Base-by-base conservation (phyloP, 495 filamentous ascomycete genomes). In the Cenococcum geophilum region DNA sequence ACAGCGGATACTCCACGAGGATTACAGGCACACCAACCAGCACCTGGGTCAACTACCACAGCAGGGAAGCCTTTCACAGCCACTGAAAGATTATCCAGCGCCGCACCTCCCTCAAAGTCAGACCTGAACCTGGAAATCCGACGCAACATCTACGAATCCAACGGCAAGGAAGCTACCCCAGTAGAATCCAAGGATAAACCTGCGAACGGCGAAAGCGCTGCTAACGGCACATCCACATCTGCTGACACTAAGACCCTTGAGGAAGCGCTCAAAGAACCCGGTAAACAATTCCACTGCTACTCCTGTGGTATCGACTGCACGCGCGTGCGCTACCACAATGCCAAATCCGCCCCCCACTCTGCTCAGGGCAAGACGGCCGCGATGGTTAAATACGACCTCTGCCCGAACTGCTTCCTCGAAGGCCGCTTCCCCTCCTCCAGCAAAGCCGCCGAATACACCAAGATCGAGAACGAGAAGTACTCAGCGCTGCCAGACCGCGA, bases 291-390 rank as follows among this genome's bases (percentile, higher is more conserved):
- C 68, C 83, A 91, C 74, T 98, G 93, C 78, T 88, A 86, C 71
- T 87, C 87, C 65, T 98, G 93, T 68, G 89, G 90, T 37, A 86
- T 91, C 59, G 93, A 98, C 73, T 97, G 92, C 79, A 95, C 91
- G 5, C 82, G 89, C 40, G 80, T 93, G 21, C 88, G 93, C 68
- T 97, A 95, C 72, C 93, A 96, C 76, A 89, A 88, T 69, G 78
- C 82, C 25, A 88, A 89, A 63, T 73, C 79, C 0, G 67, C 79
- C 14, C 75, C 81, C 10, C 80, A 78, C 43, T 77, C 83, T 10
- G 77, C 81, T n/a, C 80, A 81, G 34, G 76, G 82, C 12, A 71
- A 73, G 60, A 72, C 76, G 23, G 76, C 76, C 5, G 77, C 80
- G 43, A 84, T 87, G 73, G 71, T 76, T n/a, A 89, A 88, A 67